Base-by-base conservation (phyloP, 345 rosid genomes). In the Syzygium aromaticum region DNA sequence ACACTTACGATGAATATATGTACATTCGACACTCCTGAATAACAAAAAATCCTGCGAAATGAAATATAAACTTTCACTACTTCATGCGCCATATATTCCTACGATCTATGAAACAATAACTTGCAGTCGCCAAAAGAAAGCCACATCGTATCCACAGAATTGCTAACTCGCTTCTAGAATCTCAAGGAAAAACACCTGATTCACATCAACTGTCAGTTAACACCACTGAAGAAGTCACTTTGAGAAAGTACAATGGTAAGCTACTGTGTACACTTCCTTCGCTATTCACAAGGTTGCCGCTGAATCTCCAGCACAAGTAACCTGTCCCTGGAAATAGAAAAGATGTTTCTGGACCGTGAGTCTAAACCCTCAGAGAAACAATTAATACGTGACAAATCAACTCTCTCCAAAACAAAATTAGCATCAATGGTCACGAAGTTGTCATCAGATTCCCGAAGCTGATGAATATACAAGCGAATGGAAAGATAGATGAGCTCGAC, bases 281-380 rank as follows among this genome's bases (percentile, higher is more conserved):
- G 25, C 85, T 84, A 84, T 84, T 84, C 85, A 84, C 85, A 84
- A n/a, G 86, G 84, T 87, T 56, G 40, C 86, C 49, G 61, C 87
- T 88, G 84, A 28, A 80, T 86, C 54, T 40, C 88, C 63, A 57
- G 51, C 86, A 83, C 64, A 33, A 38, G 43, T 85, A 73, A 61
- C 77, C 28, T 57, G 12, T 33, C 40, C 63, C 82, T 84, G 67
- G 40, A 85, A 17, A 56, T 85, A 56, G 52, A 57, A 53, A 85
- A 17, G 28, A 19, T 19, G 49, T 28, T 56, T 14, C 8, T 84
- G 51, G 13, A 84, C 28, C 9, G 22, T 67, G 19, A 33, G 46
- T 33, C 46, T 67, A 15, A 46, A 15, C 33, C 78, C 7, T 33
- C 78, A 30, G 43, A 28, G 14, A 19, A 17, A 73, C 80, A 73